Evolutionary conservation across 495 filamentous ascomycete genomes (phyloP).

Genomic region (Penicillium simplicissimum): DNA sequence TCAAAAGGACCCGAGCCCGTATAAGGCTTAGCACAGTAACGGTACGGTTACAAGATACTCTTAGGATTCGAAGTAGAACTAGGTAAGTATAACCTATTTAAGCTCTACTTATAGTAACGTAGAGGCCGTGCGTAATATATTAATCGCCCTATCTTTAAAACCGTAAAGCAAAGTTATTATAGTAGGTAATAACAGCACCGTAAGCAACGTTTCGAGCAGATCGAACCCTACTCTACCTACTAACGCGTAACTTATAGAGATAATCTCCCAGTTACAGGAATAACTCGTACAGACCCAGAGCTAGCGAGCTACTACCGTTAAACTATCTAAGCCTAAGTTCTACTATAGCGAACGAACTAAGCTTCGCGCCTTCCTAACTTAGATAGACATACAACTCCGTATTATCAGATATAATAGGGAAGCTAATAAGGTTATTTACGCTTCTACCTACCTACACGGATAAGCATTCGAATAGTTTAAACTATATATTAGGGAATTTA

Average conservation of each 20-base stretch:
- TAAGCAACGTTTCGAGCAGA: too few species aligned
- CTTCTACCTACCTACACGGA: too few species aligned
- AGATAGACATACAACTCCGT: slow-evolving; percentile 2
- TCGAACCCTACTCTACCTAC: too few species aligned
- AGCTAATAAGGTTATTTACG: too few species aligned
- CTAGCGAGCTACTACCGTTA: background rate
- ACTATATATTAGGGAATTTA: too few species aligned
- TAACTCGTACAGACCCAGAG: background rate
- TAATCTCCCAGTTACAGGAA: background rate
- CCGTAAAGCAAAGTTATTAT: slow-evolving; percentile 4
- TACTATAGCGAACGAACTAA: background rate
- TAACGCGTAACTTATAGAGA: too few species aligned
- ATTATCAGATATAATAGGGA: too few species aligned
- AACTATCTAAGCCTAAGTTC: background rate
- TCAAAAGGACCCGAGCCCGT: too few species aligned
- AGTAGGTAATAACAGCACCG: background rate
- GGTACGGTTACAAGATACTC: too few species aligned
- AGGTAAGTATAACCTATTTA: background rate
- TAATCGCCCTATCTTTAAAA: slow-evolving; percentile 2
- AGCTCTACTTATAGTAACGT: background rate
- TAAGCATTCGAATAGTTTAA: too few species aligned
- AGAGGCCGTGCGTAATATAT: background rate
- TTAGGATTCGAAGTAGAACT: background rate
- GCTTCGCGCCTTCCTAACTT: background rate
- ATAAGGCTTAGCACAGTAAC: too few species aligned